phyloP scores from a whole-genome alignment of 2,329 filamentous ascomycete species.

The Teratosphaeria epicoccoides region DNA sequence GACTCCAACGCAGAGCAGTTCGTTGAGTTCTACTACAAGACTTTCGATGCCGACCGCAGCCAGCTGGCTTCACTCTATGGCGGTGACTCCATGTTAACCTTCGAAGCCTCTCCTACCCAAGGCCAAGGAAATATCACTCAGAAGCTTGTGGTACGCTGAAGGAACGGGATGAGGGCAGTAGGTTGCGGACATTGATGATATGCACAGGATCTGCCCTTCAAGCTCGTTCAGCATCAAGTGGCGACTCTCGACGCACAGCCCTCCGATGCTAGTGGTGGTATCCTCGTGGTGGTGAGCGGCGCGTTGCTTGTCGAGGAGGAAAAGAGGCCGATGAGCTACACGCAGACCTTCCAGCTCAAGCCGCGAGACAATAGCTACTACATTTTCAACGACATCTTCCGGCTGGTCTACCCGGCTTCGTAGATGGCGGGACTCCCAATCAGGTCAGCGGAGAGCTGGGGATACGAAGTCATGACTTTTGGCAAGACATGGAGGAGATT shows the following conservation, averaged over 20 bases:
- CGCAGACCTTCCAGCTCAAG: conserved; percentile 76
- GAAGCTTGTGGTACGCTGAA: conserved; percentile 62
- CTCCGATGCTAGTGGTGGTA: conserved; percentile 52
- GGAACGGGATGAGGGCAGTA: neutral
- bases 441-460: neutral
- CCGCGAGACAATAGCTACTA: conserved; percentile 63
- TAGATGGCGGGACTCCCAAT: conserved; percentile 3
- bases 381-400: conserved; percentile 92
- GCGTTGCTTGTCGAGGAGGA: conserved; percentile 79
- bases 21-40: conserved; percentile 80
- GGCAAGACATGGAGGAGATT: neutral
- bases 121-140: conserved; percentile 59
- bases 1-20: conserved; percentile 58
- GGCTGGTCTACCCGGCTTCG: conserved; percentile 57
- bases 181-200: neutral
- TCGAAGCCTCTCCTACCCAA: conserved; percentile 60
- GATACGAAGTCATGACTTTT: neutral
- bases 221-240: conserved; percentile 69
- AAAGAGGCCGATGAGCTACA: conserved; percentile 79
- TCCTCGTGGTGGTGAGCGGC: conserved; percentile 83
- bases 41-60: conserved; percentile 65
- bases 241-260: conserved; percentile 77
- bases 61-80: conserved; percentile 66
- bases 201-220: conserved; percentile 61
- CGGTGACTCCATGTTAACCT: conserved; percentile 82